Percentiles rank a stretch among this genome's conserved stretches.
Conservation (phyloP, 2,329 filamentous ascomycete species). For the Chaetomium strumarium region DNA sequence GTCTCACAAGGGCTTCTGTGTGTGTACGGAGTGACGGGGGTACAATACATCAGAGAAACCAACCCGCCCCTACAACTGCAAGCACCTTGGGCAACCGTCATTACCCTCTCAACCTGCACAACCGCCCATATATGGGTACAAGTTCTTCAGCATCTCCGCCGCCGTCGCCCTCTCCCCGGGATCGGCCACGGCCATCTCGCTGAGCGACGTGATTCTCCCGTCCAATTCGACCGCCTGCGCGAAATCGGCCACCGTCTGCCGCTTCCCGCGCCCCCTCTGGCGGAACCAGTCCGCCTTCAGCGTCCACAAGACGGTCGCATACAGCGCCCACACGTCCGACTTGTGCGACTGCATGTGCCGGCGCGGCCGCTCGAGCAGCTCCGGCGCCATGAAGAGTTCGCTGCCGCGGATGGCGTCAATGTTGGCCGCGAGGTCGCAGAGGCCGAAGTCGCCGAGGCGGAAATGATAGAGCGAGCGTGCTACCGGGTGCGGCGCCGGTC, state of each 20-base stretch:
- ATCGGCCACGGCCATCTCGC: background rate
- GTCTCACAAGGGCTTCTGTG: no score
- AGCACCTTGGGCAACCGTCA: no score
- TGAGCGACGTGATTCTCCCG: background rate
- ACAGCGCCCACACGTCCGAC: slow-evolving; percentile 13
- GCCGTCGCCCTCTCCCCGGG: background rate
- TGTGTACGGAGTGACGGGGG: no score
- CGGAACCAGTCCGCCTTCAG: background rate
- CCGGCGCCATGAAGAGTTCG: background rate
- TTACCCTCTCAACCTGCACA: no score
- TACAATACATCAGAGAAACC: no score
- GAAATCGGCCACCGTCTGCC: background rate
- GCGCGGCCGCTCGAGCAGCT: background rate
- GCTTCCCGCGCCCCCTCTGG: background rate
- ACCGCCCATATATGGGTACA: no score
- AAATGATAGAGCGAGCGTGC: background rate
- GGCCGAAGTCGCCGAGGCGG: slow-evolving; percentile 8
- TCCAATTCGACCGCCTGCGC: background rate
- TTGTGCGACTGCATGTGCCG: slow-evolving; percentile 5
- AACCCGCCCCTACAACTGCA: no score
- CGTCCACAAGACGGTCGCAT: slow-evolving; percentile 5
- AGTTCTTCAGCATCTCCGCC: background rate
- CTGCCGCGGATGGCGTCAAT: background rate
- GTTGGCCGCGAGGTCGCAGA: background rate
- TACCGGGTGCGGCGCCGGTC: background rate